A percentile compares a stretch with the other conserved stretches of the same genome.
These are phyloP conservation scores for Ophiognomonia clavigignenti-juglandacearum DNA, from an alignment of 2,329 filamentous ascomycete species.

Conservation along the genomic window DNA sequence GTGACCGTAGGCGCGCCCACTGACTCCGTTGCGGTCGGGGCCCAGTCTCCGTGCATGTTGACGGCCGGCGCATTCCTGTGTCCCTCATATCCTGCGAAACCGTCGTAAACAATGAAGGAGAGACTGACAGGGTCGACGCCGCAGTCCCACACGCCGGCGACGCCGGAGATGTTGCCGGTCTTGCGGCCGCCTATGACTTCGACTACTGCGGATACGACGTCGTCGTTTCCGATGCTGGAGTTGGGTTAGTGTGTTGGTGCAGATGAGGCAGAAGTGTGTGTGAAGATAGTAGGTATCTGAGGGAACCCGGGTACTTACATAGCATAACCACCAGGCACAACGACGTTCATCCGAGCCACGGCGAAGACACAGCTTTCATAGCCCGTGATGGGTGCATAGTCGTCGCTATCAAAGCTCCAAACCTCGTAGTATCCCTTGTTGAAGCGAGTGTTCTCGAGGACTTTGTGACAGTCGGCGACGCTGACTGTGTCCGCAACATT, in stretches of 20 bases:
- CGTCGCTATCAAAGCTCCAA: constrained; percentile 4
- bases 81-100: neutral
- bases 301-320: constrained; percentile 1
- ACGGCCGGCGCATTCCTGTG: neutral
- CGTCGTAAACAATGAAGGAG: constrained; percentile 8
- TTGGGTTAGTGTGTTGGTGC: too few species aligned
- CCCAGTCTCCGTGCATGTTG: neutral
- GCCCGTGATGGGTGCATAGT: constrained; percentile 5
- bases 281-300: neutral
- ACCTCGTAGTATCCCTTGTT: constrained; percentile 13
- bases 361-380: constrained; percentile 11
- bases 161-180: neutral
- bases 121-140: neutral
- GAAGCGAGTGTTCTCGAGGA: constrained; percentile 1
- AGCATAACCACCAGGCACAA: neutral
- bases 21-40: neutral
- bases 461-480: neutral
- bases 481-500: neutral
- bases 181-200: neutral
- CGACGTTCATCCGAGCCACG: neutral
- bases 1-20: neutral
- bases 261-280: too few species aligned
- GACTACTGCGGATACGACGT: constrained; percentile 4
- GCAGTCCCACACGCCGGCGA: neutral
- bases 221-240: constrained; percentile 9